phyloP scores from a whole-genome alignment of 2,329 filamentous ascomycete species.

The Clonostachys chloroleuca region DNA sequence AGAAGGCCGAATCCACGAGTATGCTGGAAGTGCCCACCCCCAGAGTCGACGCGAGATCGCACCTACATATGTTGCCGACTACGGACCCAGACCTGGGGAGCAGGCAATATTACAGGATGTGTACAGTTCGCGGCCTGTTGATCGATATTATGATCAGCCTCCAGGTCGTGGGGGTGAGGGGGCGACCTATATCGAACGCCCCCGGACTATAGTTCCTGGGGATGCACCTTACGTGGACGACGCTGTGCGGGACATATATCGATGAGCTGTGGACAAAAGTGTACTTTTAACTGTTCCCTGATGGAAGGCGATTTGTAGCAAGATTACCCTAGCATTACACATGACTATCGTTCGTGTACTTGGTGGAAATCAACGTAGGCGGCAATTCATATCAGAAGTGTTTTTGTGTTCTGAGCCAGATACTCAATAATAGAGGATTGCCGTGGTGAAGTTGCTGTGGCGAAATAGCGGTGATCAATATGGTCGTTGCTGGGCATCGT shows the following conservation, averaged over 20 bases:
- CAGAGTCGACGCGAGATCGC: slow-evolving; percentile 18
- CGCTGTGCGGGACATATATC: slow-evolving; percentile 26
- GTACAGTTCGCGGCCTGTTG: slow-evolving; percentile 35
- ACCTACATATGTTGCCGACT: slow-evolving; percentile 24
- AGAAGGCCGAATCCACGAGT: slow-evolving; percentile 20
- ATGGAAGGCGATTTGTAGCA: no score
- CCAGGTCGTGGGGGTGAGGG: slow-evolving; percentile 17
- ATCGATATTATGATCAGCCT: slow-evolving; percentile 36
- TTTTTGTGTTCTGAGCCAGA: no score
- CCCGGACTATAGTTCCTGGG: slow-evolving; percentile 26
- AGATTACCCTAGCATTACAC: no score
- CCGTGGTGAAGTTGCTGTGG: no score
- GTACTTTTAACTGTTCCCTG: neutral
- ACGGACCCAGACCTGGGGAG: slow-evolving; percentile 14
- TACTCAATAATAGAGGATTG: no score
- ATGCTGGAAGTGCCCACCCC: slow-evolving; percentile 15
- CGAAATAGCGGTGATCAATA: no score
- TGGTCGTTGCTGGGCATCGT: no score
- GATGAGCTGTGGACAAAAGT: slow-evolving; percentile 10
- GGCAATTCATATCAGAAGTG: no score
- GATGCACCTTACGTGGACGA: slow-evolving; percentile 42
- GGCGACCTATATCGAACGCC: slow-evolving; percentile 39
- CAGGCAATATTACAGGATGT: slow-evolving; percentile 15
- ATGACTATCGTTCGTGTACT: no score
- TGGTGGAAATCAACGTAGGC: no score